These are phyloP conservation scores for Escovopsis sp. DNA, from an alignment of 2,329 filamentous ascomycete genomes.

Conservation along the genomic window DNA sequence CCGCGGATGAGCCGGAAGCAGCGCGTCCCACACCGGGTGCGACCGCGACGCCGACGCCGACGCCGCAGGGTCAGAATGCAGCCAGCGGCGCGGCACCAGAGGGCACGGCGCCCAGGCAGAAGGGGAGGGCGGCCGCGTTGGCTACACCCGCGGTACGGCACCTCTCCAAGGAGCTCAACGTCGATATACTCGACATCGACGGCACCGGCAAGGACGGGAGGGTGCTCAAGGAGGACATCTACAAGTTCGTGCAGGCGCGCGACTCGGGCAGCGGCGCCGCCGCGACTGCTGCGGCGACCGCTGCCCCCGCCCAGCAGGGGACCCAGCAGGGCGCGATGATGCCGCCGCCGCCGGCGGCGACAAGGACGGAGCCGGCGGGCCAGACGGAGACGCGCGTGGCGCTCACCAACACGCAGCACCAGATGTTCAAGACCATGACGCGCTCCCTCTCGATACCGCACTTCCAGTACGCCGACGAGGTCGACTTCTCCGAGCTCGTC, in stretches of 20 bases:
- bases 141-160: slow-evolving; percentile 90
- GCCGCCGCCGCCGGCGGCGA: slow-evolving; percentile 9
- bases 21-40: slow-evolving; percentile 12
- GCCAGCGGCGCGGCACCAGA: not conserved
- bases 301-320: slow-evolving; percentile 7
- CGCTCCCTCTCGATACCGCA: slow-evolving; percentile 81
- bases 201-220: slow-evolving; percentile 86
- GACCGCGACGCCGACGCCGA: slow-evolving; percentile 6
- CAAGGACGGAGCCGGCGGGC: slow-evolving; percentile 13
- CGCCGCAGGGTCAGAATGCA: not conserved
- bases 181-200: slow-evolving; percentile 64
- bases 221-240: slow-evolving; percentile 84
- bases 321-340: slow-evolving; percentile 3
- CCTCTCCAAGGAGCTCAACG: slow-evolving; percentile 61
- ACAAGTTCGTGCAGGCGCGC: slow-evolving; percentile 48
- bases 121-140: slow-evolving; percentile 55
- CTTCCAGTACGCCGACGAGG: slow-evolving; percentile 85
- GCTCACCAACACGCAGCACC: slow-evolving; percentile 66
- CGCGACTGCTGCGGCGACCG: not conserved
- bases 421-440: slow-evolving; percentile 98
- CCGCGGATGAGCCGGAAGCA: slow-evolving; percentile 17
- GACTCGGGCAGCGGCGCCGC: slow-evolving; percentile 20
- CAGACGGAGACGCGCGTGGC: slow-evolving; percentile 55
- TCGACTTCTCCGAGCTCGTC: slow-evolving; percentile 66
- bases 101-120: slow-evolving; percentile 15